phyloP scores from a whole-genome alignment of 768 basidiomycete species.

The Boletus sp. region DNA sequence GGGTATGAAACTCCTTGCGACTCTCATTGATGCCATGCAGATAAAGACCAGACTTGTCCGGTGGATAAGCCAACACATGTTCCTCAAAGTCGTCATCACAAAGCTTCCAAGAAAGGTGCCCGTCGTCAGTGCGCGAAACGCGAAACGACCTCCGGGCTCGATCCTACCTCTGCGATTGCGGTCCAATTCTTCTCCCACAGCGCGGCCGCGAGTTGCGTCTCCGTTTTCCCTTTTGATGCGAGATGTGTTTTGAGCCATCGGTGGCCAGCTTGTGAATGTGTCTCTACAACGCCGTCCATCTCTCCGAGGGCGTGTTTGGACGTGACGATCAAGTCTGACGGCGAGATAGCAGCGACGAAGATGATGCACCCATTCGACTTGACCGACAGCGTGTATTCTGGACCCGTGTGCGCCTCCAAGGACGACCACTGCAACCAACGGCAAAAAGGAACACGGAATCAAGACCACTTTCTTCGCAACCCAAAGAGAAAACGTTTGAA shows the following conservation, averaged over 20 bases:
- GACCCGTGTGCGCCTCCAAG: slow-evolving; percentile 61
- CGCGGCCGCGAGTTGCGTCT: slow-evolving; percentile 65
- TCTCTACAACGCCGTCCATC: slow-evolving; percentile 37
- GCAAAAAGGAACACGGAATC: not conserved
- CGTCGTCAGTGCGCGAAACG: not conserved
- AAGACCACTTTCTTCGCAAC: not conserved
- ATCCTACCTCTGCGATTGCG: slow-evolving; percentile 81
- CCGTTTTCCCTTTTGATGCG: slow-evolving; percentile 53
- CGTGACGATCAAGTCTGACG: slow-evolving; percentile 72
- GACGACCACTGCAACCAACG: slow-evolving; percentile 75
- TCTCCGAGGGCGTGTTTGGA: slow-evolving; percentile 90
- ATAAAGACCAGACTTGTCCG: slow-evolving; percentile 84
- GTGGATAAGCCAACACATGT: slow-evolving; percentile 83
- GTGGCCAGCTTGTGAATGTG: slow-evolving; percentile 84
- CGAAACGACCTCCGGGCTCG: not conserved
- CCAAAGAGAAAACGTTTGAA: not conserved
- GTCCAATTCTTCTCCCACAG: slow-evolving; percentile 87
- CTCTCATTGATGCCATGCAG: slow-evolving; percentile 87
- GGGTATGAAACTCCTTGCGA: slow-evolving; percentile 64
- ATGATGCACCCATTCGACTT: slow-evolving; percentile 99
- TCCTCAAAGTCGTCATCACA: slow-evolving; percentile 98
- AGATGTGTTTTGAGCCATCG: slow-evolving; percentile 72
- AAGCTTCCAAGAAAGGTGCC: slow-evolving; percentile 48
- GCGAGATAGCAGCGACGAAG: slow-evolving; percentile 83
- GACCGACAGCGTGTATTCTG: slow-evolving; percentile 82